Base-by-base conservation (phyloP, 495 filamentous ascomycete genomes). In the Penicillium dipodomyicola region DNA sequence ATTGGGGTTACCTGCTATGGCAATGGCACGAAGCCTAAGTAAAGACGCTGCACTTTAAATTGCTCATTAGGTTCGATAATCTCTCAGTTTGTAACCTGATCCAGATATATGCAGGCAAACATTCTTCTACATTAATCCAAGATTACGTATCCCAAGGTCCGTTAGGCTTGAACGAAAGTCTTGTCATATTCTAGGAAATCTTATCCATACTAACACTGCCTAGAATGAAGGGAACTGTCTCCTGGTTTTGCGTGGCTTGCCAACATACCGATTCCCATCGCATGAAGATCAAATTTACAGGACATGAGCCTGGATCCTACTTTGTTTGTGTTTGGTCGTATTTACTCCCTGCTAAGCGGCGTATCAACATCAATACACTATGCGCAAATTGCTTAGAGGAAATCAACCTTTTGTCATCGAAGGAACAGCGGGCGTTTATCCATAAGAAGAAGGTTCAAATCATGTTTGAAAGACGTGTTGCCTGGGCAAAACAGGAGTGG, bases 211-310 rank as follows among this genome's bases (percentile, higher is more conserved):
- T 47, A 47, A 47, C 1, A 30, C 6, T 11, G 4, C 9, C 45
- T 47, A 47, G 45, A 29, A 47, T 47, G 3, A 47, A 47, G 8
- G 27, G 45, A 32, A 47, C 14, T 15, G 27, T 47, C 15, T 17
- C 45, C 27, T 47, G 8, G 45, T 47, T 47, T 27, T 47, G 8
- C 9, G 8, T 47, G 0, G 32, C 45, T 47, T 47, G 2, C 12
- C 5, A 47, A 19, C 0, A 47, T 47, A 32, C 1, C 12, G 27
- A 32, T 47, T 32, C 45, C 45, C 2, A 47, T 47, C n/a, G n/a
- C 2, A 47, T 47, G 4, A 47, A 47, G n/a, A 47, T 47, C 7
- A 47, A 47, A 47, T 47, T 47, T 20, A 47, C 12, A 47, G 45
- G 6, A 32, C 0, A 47, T 15, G 15, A 29, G 27, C 27, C 45